Evolutionary conservation across 495 filamentous ascomycete genomes (phyloP).

Genomic region (Friedmanniomyces simplex): DNA sequence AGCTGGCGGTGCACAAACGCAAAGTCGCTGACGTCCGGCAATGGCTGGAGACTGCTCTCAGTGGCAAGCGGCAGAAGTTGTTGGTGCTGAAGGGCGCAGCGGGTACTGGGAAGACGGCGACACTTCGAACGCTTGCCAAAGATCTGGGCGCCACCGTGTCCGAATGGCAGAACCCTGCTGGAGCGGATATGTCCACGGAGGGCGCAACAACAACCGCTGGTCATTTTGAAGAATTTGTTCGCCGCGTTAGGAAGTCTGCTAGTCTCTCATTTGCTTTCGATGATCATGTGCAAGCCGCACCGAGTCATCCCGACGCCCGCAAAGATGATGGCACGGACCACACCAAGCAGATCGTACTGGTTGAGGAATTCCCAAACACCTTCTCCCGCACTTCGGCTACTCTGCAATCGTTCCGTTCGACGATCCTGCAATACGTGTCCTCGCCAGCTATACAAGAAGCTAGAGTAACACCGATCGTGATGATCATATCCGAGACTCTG

Average conservation of each 20-base stretch:
- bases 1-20: conserved; percentile 83
- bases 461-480: conserved; percentile 51
- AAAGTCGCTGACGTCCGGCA: conserved; percentile 77
- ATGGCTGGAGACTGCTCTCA: conserved; percentile 69
- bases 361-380: conserved; percentile 92
- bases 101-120: conserved; percentile 86
- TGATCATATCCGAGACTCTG: conserved; percentile 83
- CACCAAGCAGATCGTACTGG: conserved; percentile 52
- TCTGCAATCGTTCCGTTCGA: conserved; percentile 61
- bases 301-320: neutral
- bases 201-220: conserved; percentile 54
- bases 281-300: neutral
- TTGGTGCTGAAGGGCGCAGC: conserved; percentile 85
- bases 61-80: conserved; percentile 50
- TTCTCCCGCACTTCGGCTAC: conserved; percentile 56
- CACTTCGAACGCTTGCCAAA: conserved; percentile 62
- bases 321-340: neutral
- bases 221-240: conserved; percentile 87
- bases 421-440: conserved; percentile 65
- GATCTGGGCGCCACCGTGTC: conserved; percentile 60
- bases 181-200: conserved; percentile 44
- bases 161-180: conserved; percentile 83
- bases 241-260: conserved; percentile 64
- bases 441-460: conserved; percentile 42
- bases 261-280: conserved; percentile 38